Percentiles rank a stretch among this genome's conserved stretches.
These are phyloP conservation scores for Aspergillus sp. DNA, from an alignment of 2,329 filamentous ascomycete species.

Conservation along the genomic window DNA sequence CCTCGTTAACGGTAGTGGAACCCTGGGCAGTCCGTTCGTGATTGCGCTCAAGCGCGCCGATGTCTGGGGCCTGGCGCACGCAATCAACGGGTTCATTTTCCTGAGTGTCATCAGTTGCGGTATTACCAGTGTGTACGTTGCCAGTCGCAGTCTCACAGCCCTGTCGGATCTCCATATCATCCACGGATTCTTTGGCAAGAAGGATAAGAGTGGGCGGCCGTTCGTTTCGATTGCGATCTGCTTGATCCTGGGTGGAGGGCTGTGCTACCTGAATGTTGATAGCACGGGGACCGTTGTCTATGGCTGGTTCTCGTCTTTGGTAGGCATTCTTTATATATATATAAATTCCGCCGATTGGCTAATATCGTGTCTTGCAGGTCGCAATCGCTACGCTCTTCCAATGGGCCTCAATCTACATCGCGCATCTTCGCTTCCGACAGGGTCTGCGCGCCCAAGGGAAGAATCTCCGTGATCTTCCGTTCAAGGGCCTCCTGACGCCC, in stretches of 20 bases:
- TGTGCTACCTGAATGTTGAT: conserved; percentile 35
- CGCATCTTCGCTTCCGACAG: conserved; percentile 28
- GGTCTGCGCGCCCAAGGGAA: conserved; percentile 30
- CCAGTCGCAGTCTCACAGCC: conserved; percentile 34
- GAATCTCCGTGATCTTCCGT: conserved; percentile 23
- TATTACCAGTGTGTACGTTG: conserved; percentile 35
- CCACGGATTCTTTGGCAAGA: conserved; percentile 23
- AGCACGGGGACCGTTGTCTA: conserved; percentile 29
- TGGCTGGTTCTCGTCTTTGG: conserved; percentile 33
- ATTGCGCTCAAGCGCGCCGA: conserved; percentile 30
- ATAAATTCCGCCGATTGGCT: too few relatives aligned
- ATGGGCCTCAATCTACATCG: conserved; percentile 28
- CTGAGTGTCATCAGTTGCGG: conserved; percentile 36
- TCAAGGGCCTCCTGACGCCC: conserved; percentile 25
- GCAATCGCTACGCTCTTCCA: conserved; percentile 33
- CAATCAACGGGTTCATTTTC: conserved; percentile 37
- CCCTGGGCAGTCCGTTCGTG: conserved; percentile 33
- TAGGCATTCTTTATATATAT: conserved; percentile 1
- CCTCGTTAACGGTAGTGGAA: conserved; percentile 29
- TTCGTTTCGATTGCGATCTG: conserved; percentile 31
- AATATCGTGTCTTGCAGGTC: conserved; percentile 14
- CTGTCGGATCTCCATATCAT: conserved; percentile 29
- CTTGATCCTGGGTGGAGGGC: conserved; percentile 29
- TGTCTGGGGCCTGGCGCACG: conserved; percentile 31
- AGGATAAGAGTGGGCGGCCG: conserved; percentile 28